Evolutionary conservation across 1,284 basidiomycete species (phyloP), one percentile per base, ranked within the genome.

Genomic region (Ceratorhiza oryzae-sativae): DNA sequence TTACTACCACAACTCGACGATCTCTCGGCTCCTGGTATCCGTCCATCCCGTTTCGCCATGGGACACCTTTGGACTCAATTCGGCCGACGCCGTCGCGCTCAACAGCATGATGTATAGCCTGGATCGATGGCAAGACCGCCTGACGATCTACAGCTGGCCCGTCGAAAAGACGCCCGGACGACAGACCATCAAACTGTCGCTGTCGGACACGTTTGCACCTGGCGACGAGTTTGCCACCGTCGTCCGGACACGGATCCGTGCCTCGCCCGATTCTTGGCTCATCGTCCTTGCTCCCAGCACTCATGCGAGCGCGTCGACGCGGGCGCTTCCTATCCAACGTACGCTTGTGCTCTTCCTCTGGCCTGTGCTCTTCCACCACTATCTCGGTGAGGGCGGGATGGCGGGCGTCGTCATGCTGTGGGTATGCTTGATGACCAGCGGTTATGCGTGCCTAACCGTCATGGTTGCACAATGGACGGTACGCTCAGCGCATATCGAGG

Each of bases 331-430:
- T n/a, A 39, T 58, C 30, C 51, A 51, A 12, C 65, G 53, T 27
- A 70, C 55, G 12, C 65, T 70, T 39, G 51, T 41, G 2, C 20
- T 58, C 6, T 70, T 70, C 53, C 53, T 70, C 41, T 70, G 65
- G 65, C 65, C 65, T 18, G 42, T 58, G 23, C n/a, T 70, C 12
- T 70, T 70, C 41, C 36, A 58, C 12, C 41, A 55, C 13, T 68
- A 27, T 39, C 45, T 70, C 23, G 27, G 53, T 20, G 25, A 39
- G n/a, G 63, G 42, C 0, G 63, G 63, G 23, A 56, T 70, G 65
- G 51, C 65, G 10, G 65, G 65, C n/a, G 65, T 70, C 8, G 20
- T 45, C 18, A 23, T 70, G 20, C 18, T 70, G 6, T 70, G 65
- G 65, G 55, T 70, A 5, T 70, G 53, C 53, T n/a, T 58, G 30